These are phyloP conservation scores for Porogramme epimiltina DNA, from an alignment of 1,284 basidiomycete genomes.

Conservation along the genomic window DNA sequence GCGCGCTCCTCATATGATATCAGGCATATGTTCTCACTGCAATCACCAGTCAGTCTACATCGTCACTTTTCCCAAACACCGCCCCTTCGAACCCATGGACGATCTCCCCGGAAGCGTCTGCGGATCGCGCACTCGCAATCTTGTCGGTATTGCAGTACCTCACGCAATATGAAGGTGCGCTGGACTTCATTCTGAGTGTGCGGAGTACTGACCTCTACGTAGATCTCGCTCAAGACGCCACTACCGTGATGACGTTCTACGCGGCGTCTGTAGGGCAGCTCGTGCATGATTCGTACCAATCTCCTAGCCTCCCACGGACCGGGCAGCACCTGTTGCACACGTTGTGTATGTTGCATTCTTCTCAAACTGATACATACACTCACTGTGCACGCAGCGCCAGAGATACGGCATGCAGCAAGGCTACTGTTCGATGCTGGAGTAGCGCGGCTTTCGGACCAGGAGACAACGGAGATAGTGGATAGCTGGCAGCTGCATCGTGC, in stretches of 20 bases:
- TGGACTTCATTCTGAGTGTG: background rate
- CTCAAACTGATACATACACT: background rate
- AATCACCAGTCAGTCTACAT: conserved; percentile 35
- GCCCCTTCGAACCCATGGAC: conserved; percentile 58
- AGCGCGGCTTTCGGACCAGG: conserved; percentile 64
- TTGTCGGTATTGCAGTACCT: conserved; percentile 70
- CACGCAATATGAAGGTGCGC: conserved; percentile 68
- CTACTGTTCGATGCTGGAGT: conserved; percentile 77
- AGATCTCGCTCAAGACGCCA: conserved; percentile 70
- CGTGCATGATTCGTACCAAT: conserved; percentile 59
- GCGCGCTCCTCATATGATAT: conserved; percentile 38
- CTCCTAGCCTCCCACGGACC: conserved; percentile 73
- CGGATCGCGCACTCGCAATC: conserved; percentile 68
- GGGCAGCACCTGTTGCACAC: conserved; percentile 77
- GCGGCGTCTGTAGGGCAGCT: conserved; percentile 62
- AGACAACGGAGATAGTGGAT: conserved; percentile 62
- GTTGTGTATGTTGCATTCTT: conserved; percentile 50
- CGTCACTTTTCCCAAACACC: conserved; percentile 44
- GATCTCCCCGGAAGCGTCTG: conserved; percentile 70
- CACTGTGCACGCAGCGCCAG: conserved; percentile 44
- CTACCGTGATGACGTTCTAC: conserved; percentile 79
- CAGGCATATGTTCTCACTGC: background rate
- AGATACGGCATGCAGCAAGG: conserved; percentile 75
- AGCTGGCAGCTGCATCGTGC: conserved; percentile 71
- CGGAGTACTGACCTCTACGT: background rate